phyloP scores from a whole-genome alignment of 208 protist genomes.

The Strigomonas oncopelti region DNA sequence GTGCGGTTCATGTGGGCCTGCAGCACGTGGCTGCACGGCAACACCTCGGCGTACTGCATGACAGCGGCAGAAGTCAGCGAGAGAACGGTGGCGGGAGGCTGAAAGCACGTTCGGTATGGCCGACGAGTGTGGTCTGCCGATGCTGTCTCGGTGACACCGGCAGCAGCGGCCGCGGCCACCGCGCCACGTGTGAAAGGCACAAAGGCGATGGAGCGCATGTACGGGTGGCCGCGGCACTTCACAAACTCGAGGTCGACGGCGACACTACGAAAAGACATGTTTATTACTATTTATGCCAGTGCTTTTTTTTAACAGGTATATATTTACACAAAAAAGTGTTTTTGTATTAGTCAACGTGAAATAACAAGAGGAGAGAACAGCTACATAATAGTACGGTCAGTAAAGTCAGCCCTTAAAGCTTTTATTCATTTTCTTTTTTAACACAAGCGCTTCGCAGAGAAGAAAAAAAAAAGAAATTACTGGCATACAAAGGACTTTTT shows the following conservation, averaged over 20 bases:
- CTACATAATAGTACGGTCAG: too few species aligned
- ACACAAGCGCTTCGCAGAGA: background rate
- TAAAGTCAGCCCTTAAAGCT: too few species aligned
- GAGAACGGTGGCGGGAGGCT: constrained; percentile 32
- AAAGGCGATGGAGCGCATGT: constrained; percentile 52
- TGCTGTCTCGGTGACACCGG: background rate
- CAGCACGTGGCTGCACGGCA: constrained; percentile 66
- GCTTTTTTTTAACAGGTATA: too few species aligned
- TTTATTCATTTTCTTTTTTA: background rate
- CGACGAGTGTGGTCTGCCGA: background rate
- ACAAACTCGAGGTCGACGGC: constrained; percentile 76
- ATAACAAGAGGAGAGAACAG: too few species aligned
- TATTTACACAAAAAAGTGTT: too few species aligned
- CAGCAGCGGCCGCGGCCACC: background rate
- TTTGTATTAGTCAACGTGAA: too few species aligned
- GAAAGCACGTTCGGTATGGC: background rate
- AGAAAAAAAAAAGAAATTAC: constrained; percentile 4
- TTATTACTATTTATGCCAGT: too few species aligned
- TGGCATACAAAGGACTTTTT: background rate
- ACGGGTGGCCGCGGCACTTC: constrained; percentile 38
- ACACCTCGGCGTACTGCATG: constrained; percentile 47
- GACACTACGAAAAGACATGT: constrained; percentile 16
- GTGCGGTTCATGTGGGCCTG: constrained; percentile 18
- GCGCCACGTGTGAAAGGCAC: constrained; percentile 41
- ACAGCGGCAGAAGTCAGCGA: constrained; percentile 32